A percentile compares a stretch with the other conserved stretches of the same genome.
Conservation (phyloP, 1,284 basidiomycete genomes). For the Chondrostereum purpureum region DNA sequence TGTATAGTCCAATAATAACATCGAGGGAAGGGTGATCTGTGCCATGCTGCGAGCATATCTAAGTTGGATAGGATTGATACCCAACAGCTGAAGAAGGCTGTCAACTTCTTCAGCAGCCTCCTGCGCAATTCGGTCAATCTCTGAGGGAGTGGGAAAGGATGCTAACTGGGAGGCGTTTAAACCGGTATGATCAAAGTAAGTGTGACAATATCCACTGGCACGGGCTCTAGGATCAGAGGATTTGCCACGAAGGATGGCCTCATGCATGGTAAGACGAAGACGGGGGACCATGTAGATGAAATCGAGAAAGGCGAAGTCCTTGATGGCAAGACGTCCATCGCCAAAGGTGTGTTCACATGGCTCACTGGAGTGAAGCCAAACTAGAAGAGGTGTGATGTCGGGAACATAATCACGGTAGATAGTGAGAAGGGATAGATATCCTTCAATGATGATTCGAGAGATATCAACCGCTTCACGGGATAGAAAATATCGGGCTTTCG, state of each 20-base stretch:
- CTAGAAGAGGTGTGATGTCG: conserved; percentile 17
- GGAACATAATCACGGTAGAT: conserved; percentile 27
- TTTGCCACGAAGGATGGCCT: neutral
- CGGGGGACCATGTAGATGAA: conserved; percentile 21
- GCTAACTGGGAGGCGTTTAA: no score
- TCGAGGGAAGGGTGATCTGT: neutral
- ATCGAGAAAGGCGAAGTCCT: conserved; percentile 24
- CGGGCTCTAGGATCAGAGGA: conserved; percentile 6
- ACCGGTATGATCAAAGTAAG: conserved; percentile 12
- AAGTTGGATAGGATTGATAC: neutral
- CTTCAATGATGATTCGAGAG: conserved; percentile 21
- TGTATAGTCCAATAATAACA: no score
- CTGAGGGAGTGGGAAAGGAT: conserved; percentile 13
- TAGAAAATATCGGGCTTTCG: conserved; percentile 20
- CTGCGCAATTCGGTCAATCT: conserved; percentile 1
- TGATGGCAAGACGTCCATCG: conserved; percentile 16
- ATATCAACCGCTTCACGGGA: conserved; percentile 29
- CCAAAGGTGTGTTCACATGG: conserved; percentile 26
- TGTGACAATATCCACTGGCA: conserved; percentile 17
- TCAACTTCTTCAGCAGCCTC: neutral
- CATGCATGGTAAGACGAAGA: conserved; percentile 10
- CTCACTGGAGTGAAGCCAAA: conserved; percentile 25
- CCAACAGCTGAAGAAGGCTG: neutral
- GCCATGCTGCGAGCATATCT: neutral
- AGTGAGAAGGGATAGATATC: conserved; percentile 23